Evolutionary conservation across 2,329 filamentous ascomycete species (phyloP).

Genomic region (Colletotrichum coccodes): DNA sequence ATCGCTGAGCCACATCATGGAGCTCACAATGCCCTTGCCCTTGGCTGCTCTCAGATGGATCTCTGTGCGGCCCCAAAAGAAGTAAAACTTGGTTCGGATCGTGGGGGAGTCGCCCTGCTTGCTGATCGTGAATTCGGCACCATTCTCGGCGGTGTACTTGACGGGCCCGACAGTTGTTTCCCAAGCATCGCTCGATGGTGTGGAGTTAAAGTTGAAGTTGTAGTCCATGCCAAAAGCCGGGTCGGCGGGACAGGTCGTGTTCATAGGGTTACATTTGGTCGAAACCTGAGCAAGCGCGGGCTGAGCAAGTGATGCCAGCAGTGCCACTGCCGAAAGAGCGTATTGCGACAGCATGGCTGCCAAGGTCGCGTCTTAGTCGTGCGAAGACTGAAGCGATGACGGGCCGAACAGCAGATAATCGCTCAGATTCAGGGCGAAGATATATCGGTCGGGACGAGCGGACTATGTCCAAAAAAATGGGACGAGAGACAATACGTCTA

Average conservation of each 20-base stretch:
- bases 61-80: constrained; percentile 86
- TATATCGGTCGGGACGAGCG: not conserved
- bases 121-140: constrained; percentile 77
- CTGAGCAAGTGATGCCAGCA: constrained; percentile 55
- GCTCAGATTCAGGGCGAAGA: not conserved
- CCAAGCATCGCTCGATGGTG: constrained; percentile 70
- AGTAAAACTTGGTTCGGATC: constrained; percentile 81
- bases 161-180: constrained; percentile 75
- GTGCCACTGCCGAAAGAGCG: constrained; percentile 47
- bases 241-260: constrained; percentile 76
- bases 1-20: constrained; percentile 85
- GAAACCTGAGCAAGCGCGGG: constrained; percentile 76
- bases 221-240: constrained; percentile 74
- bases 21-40: constrained; percentile 81
- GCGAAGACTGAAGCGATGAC: not conserved
- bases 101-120: constrained; percentile 81
- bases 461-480: not conserved
- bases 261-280: constrained; percentile 81
- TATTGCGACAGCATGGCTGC: constrained; percentile 40
- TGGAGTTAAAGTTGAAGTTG: constrained; percentile 72
- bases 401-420: not conserved
- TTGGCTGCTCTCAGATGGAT: constrained; percentile 80
- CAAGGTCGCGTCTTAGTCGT: not conserved
- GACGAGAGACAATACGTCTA: not conserved
- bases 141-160: constrained; percentile 67